Conservation (phyloP, 73 alveolate genomes). For the Stentor coeruleus region DNA sequence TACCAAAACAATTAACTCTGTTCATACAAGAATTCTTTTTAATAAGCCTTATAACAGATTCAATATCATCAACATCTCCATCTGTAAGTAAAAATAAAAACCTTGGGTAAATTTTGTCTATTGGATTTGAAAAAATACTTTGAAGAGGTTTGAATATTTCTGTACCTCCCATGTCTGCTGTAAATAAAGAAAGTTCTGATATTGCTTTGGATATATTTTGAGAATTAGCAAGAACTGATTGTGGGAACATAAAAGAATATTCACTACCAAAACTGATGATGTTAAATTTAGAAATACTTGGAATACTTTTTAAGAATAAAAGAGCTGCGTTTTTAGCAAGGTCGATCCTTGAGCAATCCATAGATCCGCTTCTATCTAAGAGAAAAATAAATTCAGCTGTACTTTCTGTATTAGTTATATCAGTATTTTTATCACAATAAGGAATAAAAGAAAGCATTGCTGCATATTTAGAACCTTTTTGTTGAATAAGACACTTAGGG, state of each 20-base stretch:
- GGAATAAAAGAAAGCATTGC: conserved; percentile 13
- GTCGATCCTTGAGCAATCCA: conserved; percentile 61
- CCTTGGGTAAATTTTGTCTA: conserved; percentile 38
- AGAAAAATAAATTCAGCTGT: conserved; percentile 55
- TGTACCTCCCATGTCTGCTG: conserved; percentile 93
- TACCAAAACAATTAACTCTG: not conserved
- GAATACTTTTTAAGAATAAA: conserved; percentile 68
- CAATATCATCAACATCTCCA: conserved; percentile 76
- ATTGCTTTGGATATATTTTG: conserved; percentile 48
- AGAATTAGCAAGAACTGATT: conserved; percentile 38
- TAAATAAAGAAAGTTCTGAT: conserved; percentile 32
- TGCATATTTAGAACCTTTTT: not conserved
- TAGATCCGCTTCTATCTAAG: conserved; percentile 86
- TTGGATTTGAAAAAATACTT: conserved; percentile 37
- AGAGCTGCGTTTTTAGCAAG: conserved; percentile 68
- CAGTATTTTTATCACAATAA: not conserved
- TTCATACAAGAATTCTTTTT: not conserved
- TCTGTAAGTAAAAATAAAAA: conserved; percentile 82
- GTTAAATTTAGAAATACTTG: conserved; percentile 66
- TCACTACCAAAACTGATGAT: conserved; percentile 69
- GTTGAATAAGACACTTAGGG: conserved; percentile 20
- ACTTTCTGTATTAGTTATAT: not conserved
- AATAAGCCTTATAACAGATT: conserved; percentile 52
- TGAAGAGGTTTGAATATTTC: conserved; percentile 68
- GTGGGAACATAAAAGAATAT: conserved; percentile 32